Percentiles rank a stretch among this genome's conserved stretches.
Conservation (phyloP, 2,329 filamentous ascomycete genomes). For the Trichoderma endophyticum region DNA sequence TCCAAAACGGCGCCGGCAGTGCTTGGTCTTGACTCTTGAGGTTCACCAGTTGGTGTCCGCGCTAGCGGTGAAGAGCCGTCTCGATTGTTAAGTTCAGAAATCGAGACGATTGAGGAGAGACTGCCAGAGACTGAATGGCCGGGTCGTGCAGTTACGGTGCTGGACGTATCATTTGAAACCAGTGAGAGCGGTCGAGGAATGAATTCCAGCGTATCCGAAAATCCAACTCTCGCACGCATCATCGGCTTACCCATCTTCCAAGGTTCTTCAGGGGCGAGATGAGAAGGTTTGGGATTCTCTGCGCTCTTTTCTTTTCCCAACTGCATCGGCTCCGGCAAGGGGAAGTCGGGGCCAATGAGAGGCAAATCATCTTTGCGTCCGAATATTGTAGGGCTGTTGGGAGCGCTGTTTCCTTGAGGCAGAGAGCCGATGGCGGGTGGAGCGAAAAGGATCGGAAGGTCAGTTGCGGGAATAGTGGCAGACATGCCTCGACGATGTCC, state of each 20-base stretch:
- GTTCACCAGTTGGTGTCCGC: constrained; percentile 40
- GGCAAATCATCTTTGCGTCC: constrained; percentile 24
- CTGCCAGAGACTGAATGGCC: constrained; percentile 75
- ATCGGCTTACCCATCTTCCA: constrained; percentile 25
- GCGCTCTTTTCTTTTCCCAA: neutral
- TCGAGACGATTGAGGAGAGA: constrained; percentile 72
- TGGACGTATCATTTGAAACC: constrained; percentile 80
- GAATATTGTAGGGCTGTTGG: constrained; percentile 56
- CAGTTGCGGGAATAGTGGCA: constrained; percentile 77
- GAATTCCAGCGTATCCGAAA: constrained; percentile 80
- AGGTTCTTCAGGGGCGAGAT: neutral
- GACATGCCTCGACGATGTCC: constrained; percentile 71
- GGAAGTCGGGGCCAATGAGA: neutral
- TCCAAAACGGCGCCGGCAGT: constrained; percentile 71
- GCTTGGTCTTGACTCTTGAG: constrained; percentile 57
- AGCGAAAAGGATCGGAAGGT: constrained; percentile 69
- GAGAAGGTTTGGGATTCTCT: constrained; percentile 11
- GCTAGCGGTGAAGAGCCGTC: constrained; percentile 38
- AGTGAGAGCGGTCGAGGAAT: constrained; percentile 80
- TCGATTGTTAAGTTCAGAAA: constrained; percentile 44
- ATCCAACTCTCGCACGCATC: constrained; percentile 68
- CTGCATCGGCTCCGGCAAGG: constrained; percentile 18
- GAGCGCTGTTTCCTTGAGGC: constrained; percentile 59
- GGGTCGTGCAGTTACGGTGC: constrained; percentile 65
- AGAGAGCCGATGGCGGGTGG: constrained; percentile 47